Evolutionary conservation across 306 rosid genomes (phyloP).

Genomic region (Prunus mume): DNA sequence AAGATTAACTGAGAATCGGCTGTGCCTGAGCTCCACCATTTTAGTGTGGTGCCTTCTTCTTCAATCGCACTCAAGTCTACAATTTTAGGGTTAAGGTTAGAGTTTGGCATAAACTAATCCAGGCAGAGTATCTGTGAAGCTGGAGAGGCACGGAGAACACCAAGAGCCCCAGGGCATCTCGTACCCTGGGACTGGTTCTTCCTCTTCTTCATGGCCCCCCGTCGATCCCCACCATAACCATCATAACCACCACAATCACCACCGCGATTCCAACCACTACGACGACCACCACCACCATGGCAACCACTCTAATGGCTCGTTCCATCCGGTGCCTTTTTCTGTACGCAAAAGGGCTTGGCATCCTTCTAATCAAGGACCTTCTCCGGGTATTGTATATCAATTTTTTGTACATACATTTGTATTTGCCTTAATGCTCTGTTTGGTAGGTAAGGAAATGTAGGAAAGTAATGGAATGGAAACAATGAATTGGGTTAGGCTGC

Average conservation of each 20-base stretch:
- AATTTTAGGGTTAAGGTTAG: conserved; percentile 27
- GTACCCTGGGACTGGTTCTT: conserved; percentile 13
- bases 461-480: background rate
- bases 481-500: background rate
- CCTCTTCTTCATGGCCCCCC: conserved; percentile 34
- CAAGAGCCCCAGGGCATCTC: conserved; percentile 15
- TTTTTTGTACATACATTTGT: background rate
- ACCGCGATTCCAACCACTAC: conserved; percentile 15
- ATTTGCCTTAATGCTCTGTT: background rate
- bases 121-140: conserved; percentile 13
- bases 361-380: conserved; percentile 29
- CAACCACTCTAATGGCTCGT: conserved; percentile 9
- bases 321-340: conserved; percentile 15
- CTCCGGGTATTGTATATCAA: conserved; percentile 34
- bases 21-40: background rate
- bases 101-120: background rate
- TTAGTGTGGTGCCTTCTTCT: background rate
- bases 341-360: conserved; percentile 42
- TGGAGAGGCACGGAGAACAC: conserved; percentile 35
- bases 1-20: background rate
- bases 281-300: conserved; percentile 16
- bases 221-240: conserved; percentile 18
- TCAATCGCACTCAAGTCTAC: background rate
- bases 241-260: conserved; percentile 13
- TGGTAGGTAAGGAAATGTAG: background rate